Conservation (phyloP, 1,139 yeast genomes). For the Blastobotrys petasosporus region DNA sequence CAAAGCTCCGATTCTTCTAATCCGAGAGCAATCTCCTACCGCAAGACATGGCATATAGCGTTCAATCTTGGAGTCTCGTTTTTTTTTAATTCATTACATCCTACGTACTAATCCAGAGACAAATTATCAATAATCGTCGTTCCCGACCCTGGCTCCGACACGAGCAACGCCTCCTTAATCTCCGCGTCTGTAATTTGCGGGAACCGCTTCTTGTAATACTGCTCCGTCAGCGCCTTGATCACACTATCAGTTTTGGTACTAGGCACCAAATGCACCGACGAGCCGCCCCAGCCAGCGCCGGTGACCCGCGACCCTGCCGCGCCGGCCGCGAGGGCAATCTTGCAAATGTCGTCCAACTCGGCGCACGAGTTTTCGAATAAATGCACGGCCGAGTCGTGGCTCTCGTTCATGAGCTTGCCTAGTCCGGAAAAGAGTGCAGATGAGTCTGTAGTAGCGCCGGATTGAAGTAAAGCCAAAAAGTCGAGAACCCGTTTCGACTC, state of each 20-base stretch:
- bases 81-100: too few relatives aligned
- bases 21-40: too few relatives aligned
- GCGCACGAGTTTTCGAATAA: slow-evolving; percentile 52
- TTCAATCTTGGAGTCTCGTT: too few relatives aligned
- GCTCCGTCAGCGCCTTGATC: slow-evolving; percentile 41
- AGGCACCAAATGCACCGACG: slow-evolving; percentile 58
- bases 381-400: slow-evolving; percentile 49
- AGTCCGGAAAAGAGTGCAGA: slow-evolving; percentile 30
- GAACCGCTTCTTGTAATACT: slow-evolving; percentile 47
- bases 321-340: slow-evolving; percentile 51
- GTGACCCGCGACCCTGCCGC: slow-evolving; percentile 65
- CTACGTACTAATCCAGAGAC: slow-evolving; percentile 16
- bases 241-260: slow-evolving; percentile 42
- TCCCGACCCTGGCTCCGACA: slow-evolving; percentile 56
- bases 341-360: slow-evolving; percentile 48
- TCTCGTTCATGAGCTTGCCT: slow-evolving; percentile 54
- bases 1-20: too few relatives aligned
- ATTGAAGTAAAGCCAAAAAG: slow-evolving; percentile 41
- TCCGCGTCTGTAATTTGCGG: slow-evolving; percentile 44
- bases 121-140: slow-evolving; percentile 40
- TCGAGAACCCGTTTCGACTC: slow-evolving; percentile 58
- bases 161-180: slow-evolving; percentile 49
- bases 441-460: slow-evolving; percentile 10
- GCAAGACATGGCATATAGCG: too few relatives aligned
- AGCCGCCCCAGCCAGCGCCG: slow-evolving; percentile 83